These are phyloP conservation scores for Mucuna pruriens DNA, from an alignment of 306 rosid species.

Conservation along the genomic window DNA sequence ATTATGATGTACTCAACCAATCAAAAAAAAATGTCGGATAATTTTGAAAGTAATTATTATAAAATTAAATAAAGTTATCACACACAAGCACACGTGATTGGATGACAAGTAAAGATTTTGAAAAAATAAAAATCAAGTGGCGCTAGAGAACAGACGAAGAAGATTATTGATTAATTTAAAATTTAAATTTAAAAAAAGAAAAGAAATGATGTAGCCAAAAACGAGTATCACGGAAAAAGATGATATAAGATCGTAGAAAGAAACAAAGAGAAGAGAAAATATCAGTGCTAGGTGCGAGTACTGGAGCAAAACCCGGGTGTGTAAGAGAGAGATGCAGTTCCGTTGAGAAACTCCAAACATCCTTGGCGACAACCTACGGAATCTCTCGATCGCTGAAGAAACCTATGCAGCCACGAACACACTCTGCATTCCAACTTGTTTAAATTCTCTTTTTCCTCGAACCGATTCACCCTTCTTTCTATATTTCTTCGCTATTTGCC, in stretches of 20 bases:
- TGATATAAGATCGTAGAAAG: slow-evolving; percentile 25
- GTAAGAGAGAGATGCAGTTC: slow-evolving; percentile 32
- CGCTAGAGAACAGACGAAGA: neutral
- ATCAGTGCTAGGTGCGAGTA: slow-evolving; percentile 25
- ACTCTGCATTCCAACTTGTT: neutral
- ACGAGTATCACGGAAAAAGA: neutral
- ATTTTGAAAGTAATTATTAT: no score
- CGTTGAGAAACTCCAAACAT: slow-evolving; percentile 36
- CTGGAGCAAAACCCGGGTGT: slow-evolving; percentile 48
- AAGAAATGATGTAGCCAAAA: neutral
- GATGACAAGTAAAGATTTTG: neutral
- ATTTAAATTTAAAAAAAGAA: no score
- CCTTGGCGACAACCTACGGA: slow-evolving; percentile 50
- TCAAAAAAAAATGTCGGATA: no score
- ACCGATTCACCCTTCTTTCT: neutral
- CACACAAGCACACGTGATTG: no score
- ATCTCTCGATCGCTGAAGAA: slow-evolving; percentile 54
- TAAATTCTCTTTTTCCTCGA: slow-evolving; percentile 8
- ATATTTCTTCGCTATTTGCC: neutral
- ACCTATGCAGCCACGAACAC: slow-evolving; percentile 31
- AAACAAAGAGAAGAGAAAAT: neutral
- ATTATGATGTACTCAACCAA: neutral
- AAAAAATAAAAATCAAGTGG: neutral
- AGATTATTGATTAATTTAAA: neutral
- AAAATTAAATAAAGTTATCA: no score